Evolutionary conservation across 257 asterid genomes (phyloP), one percentile per base, ranked within the genome.

Genomic region (Ballota nigra): DNA sequence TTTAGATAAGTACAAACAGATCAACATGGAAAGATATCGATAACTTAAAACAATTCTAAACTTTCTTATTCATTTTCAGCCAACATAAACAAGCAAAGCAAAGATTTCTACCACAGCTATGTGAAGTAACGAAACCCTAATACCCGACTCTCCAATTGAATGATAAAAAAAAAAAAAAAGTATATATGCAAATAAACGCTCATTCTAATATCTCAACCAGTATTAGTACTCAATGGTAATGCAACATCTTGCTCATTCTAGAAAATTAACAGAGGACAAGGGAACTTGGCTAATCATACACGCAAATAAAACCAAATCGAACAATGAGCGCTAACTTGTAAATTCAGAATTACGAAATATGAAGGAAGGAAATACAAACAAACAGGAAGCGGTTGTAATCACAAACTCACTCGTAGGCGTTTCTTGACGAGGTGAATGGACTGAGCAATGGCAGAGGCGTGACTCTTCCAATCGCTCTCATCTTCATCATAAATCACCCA

Each of bases 391-490:
- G 9, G 52, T 11, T 22, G 0, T 56, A 55, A 38, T 29, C 19
- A 23, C 10, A 53, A 16, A 63, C 71, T 52, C 59, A 91, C 99
- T 79, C 80, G 81, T 2, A 89, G 81, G 71, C 97, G 99, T 84
- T 88, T 92, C 89, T 90, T 95, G 82, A 90, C 86, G 43, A 92
- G 94, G 77, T 85, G 85, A 71, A 92, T 81, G 57, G 99, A 92
- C 71, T 87, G 96, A 76, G 98, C 97, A 75, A 92, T 88, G 12
- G 96, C 83, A 79, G 98, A 84, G 31, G 98, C 94, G 45, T 95
- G 97, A 71, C 97, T 89, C 80, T 77, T 88, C 96, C 97, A 95
- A 80, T 92, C 97, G 68, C 83, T 87, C 86, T 87, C 94, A 45
- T 70, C 71, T 82, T 92, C 94, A 74, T 86, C 96, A 63, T 80